Base-by-base conservation (phyloP, 2,329 filamentous ascomycete species). In the Colletotrichum sp. region DNA sequence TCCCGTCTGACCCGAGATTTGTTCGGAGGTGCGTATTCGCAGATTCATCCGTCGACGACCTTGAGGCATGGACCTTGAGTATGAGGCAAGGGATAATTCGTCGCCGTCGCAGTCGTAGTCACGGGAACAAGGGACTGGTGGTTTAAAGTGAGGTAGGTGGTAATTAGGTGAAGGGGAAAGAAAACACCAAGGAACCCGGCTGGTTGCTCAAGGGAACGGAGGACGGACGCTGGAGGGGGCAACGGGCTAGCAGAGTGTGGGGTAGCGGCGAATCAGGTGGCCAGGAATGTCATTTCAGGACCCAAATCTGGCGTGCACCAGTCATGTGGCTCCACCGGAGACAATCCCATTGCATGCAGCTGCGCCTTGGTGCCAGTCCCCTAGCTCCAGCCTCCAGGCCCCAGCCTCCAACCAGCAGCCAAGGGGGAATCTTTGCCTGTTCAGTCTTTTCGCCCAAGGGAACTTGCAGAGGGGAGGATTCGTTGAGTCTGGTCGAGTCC, bases 221-320 rank as follows among this genome's bases (percentile, higher is more conserved):
- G 70, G 16, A 36, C 61, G 43, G 43, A 48, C 43, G n/a, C 43
- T 48, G 43, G 43, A 22, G 43, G 43, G 43, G 43, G n/a, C 4
- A 9, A 8, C 36, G 32, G 55, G 34, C 55, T 56, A 72, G 73
- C 73, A 74, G 62, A 66, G 58, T 74, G 76, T 78, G 76, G 77
- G 77, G 76, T 78, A 77, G 65, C 71, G 52, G 74, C 76, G 66
- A 78, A 78, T 78, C 74, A 78, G 65, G 30, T 66, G 62, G 64
- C 16, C 69, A 68, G 67, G 67, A 74, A 71, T 71, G 77, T 65
- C 66, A 74, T 76, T 66, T 65, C 27, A 68, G 55, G 39, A 58
- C 67, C 69, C 39, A 58, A 58, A 74, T 68, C 30, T 76, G 62
- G 72, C 61, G 64, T 56, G 56, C 58, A 55, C 70, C 71, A 78